Conservation (phyloP, 192 early-diverging fungal species). For the Mortierella hygrophila region DNA sequence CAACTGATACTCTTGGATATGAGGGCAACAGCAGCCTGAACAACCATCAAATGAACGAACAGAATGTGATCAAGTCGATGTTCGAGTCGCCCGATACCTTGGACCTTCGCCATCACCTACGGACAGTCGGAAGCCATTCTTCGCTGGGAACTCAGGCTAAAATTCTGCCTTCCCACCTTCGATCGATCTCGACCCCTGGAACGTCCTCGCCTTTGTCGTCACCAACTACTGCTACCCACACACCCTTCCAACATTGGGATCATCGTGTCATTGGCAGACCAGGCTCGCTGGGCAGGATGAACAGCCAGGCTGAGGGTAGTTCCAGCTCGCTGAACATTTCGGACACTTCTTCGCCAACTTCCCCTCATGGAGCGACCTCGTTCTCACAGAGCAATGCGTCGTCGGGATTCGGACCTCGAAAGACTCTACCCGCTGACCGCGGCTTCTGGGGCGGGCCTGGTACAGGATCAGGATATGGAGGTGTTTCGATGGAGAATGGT, state of each 20-base stretch:
- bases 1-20: constrained; percentile 13
- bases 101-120: constrained; percentile 43
- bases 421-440: constrained; percentile 14
- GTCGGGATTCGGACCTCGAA: constrained; percentile 12
- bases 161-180: constrained; percentile 50
- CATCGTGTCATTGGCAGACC: constrained; percentile 36
- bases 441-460: constrained; percentile 22
- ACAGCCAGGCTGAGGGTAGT: constrained; percentile 43
- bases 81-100: constrained; percentile 46
- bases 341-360: constrained; percentile 34
- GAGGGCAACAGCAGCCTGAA: not conserved
- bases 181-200: constrained; percentile 38
- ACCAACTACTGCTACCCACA: constrained; percentile 14
- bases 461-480: not conserved
- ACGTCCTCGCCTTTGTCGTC: constrained; percentile 38
- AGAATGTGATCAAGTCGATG: constrained; percentile 52
- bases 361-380: constrained; percentile 17
- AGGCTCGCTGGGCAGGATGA: constrained; percentile 32
- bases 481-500: constrained; percentile 4
- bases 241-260: constrained; percentile 34
- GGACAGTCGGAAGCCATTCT: constrained; percentile 46
- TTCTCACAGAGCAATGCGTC: constrained; percentile 16
- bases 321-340: constrained; percentile 33
- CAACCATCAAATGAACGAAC: constrained; percentile 42
- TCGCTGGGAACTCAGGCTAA: constrained; percentile 28